These are phyloP conservation scores for Anthracocystis walkeri DNA, from an alignment of 1,284 basidiomycete genomes.

Conservation along the genomic window DNA sequence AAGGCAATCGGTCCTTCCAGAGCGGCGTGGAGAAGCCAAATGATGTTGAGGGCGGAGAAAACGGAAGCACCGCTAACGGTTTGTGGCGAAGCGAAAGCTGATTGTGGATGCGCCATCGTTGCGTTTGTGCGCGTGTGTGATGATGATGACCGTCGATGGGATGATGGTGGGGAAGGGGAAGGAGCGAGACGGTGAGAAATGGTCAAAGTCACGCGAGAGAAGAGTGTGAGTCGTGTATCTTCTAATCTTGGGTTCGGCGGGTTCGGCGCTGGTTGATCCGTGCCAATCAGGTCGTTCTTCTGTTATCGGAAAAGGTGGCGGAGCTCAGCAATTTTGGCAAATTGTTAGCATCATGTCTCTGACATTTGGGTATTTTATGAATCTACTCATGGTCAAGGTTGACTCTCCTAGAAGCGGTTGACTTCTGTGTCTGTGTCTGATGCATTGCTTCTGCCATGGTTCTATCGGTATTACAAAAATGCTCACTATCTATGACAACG, in stretches of 20 bases:
- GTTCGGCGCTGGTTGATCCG: slow-evolving; percentile 26
- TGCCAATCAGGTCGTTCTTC: slow-evolving; percentile 10
- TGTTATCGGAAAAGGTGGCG: slow-evolving; percentile 9
- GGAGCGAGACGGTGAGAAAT: not conserved
- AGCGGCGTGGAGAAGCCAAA: slow-evolving; percentile 82
- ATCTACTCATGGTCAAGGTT: not conserved
- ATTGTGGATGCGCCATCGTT: slow-evolving; percentile 49
- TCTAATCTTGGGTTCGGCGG: slow-evolving; percentile 1
- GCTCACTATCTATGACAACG: not conserved
- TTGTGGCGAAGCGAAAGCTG: slow-evolving; percentile 33
- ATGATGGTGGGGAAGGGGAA: not conserved
- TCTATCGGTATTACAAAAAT: not conserved
- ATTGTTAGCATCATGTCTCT: not conserved
- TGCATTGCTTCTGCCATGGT: not conserved
- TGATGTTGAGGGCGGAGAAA: slow-evolving; percentile 44
- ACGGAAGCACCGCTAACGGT: not conserved
- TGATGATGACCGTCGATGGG: not conserved
- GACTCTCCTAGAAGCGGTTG: too few relatives aligned
- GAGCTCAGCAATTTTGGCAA: not conserved
- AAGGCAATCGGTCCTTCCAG: slow-evolving; percentile 80
- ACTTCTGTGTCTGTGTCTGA: too few relatives aligned
- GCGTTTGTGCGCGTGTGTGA: too few relatives aligned
- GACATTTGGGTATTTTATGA: not conserved
- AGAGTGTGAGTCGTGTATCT: not conserved
- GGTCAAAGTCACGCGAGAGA: slow-evolving; percentile 6